A percentile compares a stretch with the other conserved stretches of the same genome.
These are phyloP conservation scores for Phenoliferia sp. DNA, from an alignment of 1,284 basidiomycete genomes.

Conservation along the genomic window DNA sequence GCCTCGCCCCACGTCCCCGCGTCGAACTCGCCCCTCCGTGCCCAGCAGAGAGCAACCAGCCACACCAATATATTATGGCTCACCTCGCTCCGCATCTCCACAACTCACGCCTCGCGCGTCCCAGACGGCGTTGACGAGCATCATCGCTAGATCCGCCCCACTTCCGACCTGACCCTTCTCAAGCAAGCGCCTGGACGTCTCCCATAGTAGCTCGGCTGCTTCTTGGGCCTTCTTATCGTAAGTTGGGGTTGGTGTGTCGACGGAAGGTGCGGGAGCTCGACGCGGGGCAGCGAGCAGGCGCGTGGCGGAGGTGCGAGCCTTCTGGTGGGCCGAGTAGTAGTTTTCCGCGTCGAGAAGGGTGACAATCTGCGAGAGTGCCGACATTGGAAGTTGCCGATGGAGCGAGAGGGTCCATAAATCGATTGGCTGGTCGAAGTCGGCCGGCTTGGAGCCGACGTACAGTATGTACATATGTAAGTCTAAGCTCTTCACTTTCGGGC, in stretches of 20 bases:
- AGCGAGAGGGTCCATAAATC: too few relatives aligned
- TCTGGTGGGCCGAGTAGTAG: slow-evolving; percentile 88
- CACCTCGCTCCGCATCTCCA: slow-evolving; percentile 63
- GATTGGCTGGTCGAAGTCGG: too few relatives aligned
- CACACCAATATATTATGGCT: slow-evolving; percentile 28
- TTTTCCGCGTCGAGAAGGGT: slow-evolving; percentile 52
- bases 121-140: slow-evolving; percentile 69
- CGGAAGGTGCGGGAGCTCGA: slow-evolving; percentile 15
- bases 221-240: slow-evolving; percentile 61
- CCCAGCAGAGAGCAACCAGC: too few relatives aligned
- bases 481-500: too few relatives aligned
- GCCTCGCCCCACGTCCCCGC: too few relatives aligned
- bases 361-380: neutral
- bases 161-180: slow-evolving; percentile 82
- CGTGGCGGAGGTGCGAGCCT: slow-evolving; percentile 86
- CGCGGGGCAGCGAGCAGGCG: slow-evolving; percentile 54
- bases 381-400: too few relatives aligned
- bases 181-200: slow-evolving; percentile 72
- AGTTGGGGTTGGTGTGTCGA: slow-evolving; percentile 1
- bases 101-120: slow-evolving; percentile 65
- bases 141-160: slow-evolving; percentile 67
- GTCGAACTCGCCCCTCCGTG: too few relatives aligned
- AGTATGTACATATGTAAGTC: too few relatives aligned
- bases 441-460: too few relatives aligned
- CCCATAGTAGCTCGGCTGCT: slow-evolving; percentile 81